Evolutionary conservation across 208 protist genomes (phyloP), one percentile per base, ranked within the genome.

Genomic region (Novymonas esmeraldas): DNA sequence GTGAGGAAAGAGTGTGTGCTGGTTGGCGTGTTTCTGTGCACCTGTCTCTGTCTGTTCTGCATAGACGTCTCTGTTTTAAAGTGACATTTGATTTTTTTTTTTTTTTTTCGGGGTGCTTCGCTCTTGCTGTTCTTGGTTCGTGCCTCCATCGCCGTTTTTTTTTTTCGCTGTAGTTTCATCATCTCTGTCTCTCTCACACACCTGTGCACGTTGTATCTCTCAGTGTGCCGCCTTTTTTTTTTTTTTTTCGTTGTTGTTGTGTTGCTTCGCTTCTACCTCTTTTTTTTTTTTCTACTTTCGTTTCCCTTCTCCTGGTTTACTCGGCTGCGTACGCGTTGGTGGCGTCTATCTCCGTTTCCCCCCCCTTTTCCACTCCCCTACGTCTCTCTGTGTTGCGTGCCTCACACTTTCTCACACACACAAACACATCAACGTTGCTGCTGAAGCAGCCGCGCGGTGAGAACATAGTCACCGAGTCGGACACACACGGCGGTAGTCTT

Each of bases 131-230:
- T 6, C 38, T 4, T 11, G 18, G 20, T 13, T 36, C 34, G 49
- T 3, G 14, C 4, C 11, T 54, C 16, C 11, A 36, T 24, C 7
- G 5, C 16, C 29, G 14, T 26, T 18, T 44, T 33, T 44, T 51
- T 62, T 67, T 57, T 26, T 57, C 14, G 20, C 54, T 22, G 24
- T 64, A 18, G 3, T 51, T 62, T 18, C 18, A 26, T 2, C 20
- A 4, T 28, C n/a, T 22, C 11, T 61, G 9, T 66, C 24, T 46
- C 24, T 64, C 7, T 5, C 16, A 41, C 34, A 31, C 10, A 18
- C 20, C 9, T 44, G n/a, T 55, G 33, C 7, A 39, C 6, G 18
- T 18, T n/a, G 2, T n/a, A 18, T n/a, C 6, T 20, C 18, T n/a
- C 6, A 13, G 44, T 48, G 44, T 48, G 13, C 18, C 36, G 31